Evolutionary conservation across 495 filamentous ascomycete species (phyloP).

Genomic region (Parathielavia hyrcaniae): DNA sequence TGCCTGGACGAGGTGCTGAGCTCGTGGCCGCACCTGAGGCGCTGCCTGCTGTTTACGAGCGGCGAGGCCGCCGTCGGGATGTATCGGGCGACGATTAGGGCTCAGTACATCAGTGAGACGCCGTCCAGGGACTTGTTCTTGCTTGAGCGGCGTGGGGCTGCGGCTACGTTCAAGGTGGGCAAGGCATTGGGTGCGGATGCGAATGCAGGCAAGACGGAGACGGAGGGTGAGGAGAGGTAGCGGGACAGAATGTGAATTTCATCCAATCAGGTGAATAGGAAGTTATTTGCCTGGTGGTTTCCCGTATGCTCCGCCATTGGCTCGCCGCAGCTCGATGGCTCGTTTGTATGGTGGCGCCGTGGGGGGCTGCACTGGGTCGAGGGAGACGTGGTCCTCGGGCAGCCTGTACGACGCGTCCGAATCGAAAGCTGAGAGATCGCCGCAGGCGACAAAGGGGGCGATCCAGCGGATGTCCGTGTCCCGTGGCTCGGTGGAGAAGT

Average conservation of each 20-base stretch:
- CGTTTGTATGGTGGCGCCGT: slow-evolving; percentile 92
- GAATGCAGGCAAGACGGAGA: background rate
- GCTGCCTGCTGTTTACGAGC: slow-evolving; percentile 49
- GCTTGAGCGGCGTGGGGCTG: slow-evolving; percentile 29
- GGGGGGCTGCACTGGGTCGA: slow-evolving; percentile 93
- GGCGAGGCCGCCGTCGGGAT: slow-evolving; percentile 33
- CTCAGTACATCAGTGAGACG: slow-evolving; percentile 36
- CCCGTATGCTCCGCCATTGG: slow-evolving; percentile 71
- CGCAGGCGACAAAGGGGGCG: slow-evolving; percentile 90
- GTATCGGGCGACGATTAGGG: slow-evolving; percentile 46
- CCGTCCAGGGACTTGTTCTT: slow-evolving; percentile 19
- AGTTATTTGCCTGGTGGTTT: slow-evolving; percentile 30
- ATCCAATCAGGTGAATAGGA: background rate
- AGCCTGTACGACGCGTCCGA: slow-evolving; percentile 89
- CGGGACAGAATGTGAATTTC: background rate
- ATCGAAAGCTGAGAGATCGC: slow-evolving; percentile 90
- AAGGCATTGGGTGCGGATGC: background rate
- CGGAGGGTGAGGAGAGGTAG: background rate
- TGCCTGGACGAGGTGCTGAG: slow-evolving; percentile 51
- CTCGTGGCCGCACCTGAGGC: slow-evolving; percentile 51
- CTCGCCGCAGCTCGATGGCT: slow-evolving; percentile 76
- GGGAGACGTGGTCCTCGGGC: slow-evolving; percentile 63
- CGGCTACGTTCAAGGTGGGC: background rate
- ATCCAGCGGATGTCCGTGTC: slow-evolving; percentile 64
- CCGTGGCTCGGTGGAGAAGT: slow-evolving; percentile 35